Conservation (phyloP, 495 filamentous ascomycete genomes). For the Penicillium taxi region DNA sequence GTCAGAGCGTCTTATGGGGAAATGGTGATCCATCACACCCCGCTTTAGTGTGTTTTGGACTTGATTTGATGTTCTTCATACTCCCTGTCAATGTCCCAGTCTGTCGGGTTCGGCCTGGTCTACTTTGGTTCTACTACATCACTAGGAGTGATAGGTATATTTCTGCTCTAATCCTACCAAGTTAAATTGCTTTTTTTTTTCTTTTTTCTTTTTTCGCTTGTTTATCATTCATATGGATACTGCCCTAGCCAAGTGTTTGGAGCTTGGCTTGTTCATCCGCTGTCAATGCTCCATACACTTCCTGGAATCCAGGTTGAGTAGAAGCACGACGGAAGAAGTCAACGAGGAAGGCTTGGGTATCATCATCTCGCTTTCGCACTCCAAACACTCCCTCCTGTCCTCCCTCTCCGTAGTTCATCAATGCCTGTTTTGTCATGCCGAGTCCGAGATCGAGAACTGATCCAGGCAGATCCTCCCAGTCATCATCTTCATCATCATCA, state of each 20-base stretch:
- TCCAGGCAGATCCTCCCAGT: constrained; percentile 82
- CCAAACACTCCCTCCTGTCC: constrained; percentile 44
- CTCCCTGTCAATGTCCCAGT: too few relatives aligned
- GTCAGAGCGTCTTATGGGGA: constrained; percentile 1
- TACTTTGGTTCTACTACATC: too few relatives aligned
- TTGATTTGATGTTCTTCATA: too few relatives aligned
- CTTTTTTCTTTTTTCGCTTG: too few relatives aligned
- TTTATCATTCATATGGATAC: too few relatives aligned
- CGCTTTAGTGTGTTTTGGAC: too few relatives aligned
- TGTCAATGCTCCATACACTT: constrained; percentile 60
- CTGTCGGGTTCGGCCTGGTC: too few relatives aligned
- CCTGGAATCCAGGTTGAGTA: constrained; percentile 64
- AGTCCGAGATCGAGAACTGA: constrained; percentile 63
- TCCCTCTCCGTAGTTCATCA: constrained; percentile 69
- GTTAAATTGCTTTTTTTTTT: too few relatives aligned
- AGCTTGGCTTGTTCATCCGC: constrained; percentile 70
- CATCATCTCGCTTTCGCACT: constrained; percentile 71
- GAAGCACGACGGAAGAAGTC: constrained; percentile 74
- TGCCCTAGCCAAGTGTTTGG: constrained; percentile 31
- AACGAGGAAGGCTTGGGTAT: constrained; percentile 74
- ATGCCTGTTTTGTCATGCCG: constrained; percentile 57
- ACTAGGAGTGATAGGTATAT: too few relatives aligned
- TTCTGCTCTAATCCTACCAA: too few relatives aligned
- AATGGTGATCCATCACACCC: too few relatives aligned
- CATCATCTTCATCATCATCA: constrained; percentile 58